Evolutionary conservation across 192 early-diverging fungal species (phyloP).

Genomic region (Backusella psychrophila): DNA sequence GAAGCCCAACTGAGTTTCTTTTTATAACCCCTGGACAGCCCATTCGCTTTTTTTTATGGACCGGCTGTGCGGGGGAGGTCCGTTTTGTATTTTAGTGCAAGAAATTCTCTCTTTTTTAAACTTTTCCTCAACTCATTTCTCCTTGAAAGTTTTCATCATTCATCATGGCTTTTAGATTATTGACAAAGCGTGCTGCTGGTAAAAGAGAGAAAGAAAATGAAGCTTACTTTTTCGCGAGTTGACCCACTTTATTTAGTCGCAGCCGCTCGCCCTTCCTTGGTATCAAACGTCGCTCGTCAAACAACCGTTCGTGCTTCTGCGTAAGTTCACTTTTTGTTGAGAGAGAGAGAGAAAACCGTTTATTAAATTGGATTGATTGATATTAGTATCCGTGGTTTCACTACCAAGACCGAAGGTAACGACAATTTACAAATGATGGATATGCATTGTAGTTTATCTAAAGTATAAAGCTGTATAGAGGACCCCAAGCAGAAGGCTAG

Average conservation of each 20-base stretch:
- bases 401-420: slow-evolving; percentile 24
- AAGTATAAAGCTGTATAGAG: slow-evolving; percentile 34
- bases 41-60: background rate
- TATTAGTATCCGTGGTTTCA: slow-evolving; percentile 30
- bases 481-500: slow-evolving; percentile 78
- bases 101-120: background rate
- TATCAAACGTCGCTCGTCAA: slow-evolving; percentile 22
- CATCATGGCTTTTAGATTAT: slow-evolving; percentile 30
- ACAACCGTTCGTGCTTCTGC: slow-evolving; percentile 15
- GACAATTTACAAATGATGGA: background rate
- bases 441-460: background rate
- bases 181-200: slow-evolving; percentile 32
- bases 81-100: background rate
- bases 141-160: background rate
- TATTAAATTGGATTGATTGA: background rate
- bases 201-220: background rate
- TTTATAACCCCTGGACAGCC: background rate
- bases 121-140: background rate
- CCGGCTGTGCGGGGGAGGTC: background rate
- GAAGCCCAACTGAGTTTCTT: background rate
- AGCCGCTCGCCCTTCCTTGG: slow-evolving; percentile 16
- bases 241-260: background rate
- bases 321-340: background rate
- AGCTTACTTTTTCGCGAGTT: background rate
- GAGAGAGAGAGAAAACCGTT: no score